phyloP scores from a whole-genome alignment of 768 basidiomycete species.

The Hypholoma fasciculare region DNA sequence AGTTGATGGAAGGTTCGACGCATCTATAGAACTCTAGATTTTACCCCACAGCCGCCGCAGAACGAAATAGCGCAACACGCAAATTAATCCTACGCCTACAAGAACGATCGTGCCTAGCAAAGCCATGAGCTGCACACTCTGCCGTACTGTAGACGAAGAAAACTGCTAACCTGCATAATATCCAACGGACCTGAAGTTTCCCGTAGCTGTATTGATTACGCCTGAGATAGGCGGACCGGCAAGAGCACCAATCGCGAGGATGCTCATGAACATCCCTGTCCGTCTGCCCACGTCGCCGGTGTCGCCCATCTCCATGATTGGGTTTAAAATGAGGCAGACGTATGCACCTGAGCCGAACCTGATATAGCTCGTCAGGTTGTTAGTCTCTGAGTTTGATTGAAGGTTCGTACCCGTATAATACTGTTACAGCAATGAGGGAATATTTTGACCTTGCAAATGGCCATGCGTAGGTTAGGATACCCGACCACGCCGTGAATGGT shows the following conservation, averaged over 20 bases:
- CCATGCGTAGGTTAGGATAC: conserved; percentile 67
- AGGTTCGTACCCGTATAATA: conserved; percentile 61
- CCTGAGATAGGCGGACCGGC: conserved; percentile 76
- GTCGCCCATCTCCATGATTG: conserved; percentile 62
- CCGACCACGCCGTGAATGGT: conserved; percentile 58
- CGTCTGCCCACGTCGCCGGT: conserved; percentile 63
- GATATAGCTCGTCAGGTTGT: not conserved
- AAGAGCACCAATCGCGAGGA: conserved; percentile 61
- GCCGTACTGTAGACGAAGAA: not conserved
- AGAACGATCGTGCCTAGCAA: conserved; percentile 22
- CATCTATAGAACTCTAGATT: conserved; percentile 10
- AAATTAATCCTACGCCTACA: conserved; percentile 26
- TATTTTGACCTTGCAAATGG: conserved; percentile 52
- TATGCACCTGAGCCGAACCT: conserved; percentile 67
- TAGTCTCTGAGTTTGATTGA: not conserved
- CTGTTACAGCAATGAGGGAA: conserved; percentile 49
- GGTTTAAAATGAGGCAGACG: conserved; percentile 53
- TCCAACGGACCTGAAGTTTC: conserved; percentile 54
- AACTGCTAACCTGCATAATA: conserved; percentile 47
- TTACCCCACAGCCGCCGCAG: conserved; percentile 21
- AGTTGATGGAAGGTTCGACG: too few relatives aligned
- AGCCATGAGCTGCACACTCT: not conserved
- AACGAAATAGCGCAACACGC: conserved; percentile 23
- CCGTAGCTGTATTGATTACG: conserved; percentile 55
- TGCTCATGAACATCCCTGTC: conserved; percentile 62